Conservation (phyloP, 768 basidiomycete species). For the Mycena sanguinolenta region DNA sequence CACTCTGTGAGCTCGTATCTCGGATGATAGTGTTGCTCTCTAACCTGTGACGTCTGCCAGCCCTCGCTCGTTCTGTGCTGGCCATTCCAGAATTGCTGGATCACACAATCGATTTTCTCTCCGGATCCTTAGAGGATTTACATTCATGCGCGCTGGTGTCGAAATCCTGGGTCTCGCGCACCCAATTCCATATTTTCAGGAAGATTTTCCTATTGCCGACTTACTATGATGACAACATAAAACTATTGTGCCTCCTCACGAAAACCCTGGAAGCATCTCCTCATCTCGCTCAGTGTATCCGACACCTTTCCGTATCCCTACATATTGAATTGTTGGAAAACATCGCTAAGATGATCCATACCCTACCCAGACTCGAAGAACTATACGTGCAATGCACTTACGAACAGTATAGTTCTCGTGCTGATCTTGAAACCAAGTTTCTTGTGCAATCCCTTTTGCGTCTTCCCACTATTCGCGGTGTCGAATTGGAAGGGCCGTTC, state of each 20-base stretch:
- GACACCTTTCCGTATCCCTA: slow-evolving; percentile 5
- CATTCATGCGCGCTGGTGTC: slow-evolving; percentile 4
- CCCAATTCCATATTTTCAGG: slow-evolving; percentile 5
- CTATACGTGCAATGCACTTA: not conserved
- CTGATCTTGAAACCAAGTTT: not conserved
- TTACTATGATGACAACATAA: not conserved
- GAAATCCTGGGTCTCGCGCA: not conserved
- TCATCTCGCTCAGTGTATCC: not conserved
- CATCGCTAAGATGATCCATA: not conserved
- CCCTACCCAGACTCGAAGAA: slow-evolving; percentile 1
- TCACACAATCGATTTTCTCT: slow-evolving; percentile 8
- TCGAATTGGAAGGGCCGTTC: not conserved
- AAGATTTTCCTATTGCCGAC: not conserved
- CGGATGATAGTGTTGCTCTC: too few species aligned
- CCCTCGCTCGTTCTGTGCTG: not conserved
- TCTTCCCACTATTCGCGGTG: not conserved
- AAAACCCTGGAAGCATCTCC: not conserved
- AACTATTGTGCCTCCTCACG: not conserved
- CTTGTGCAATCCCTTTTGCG: not conserved
- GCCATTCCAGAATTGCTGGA: slow-evolving; percentile 10
- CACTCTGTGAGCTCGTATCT: too few species aligned
- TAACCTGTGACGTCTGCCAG: too few species aligned
- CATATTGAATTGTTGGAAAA: not conserved
- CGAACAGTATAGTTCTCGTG: not conserved
- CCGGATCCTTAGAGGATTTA: not conserved